A percentile compares a stretch with the other conserved stretches of the same genome.
These are phyloP conservation scores for Sonneratia alba DNA, from an alignment of 345 rosid species.

Conservation along the genomic window DNA sequence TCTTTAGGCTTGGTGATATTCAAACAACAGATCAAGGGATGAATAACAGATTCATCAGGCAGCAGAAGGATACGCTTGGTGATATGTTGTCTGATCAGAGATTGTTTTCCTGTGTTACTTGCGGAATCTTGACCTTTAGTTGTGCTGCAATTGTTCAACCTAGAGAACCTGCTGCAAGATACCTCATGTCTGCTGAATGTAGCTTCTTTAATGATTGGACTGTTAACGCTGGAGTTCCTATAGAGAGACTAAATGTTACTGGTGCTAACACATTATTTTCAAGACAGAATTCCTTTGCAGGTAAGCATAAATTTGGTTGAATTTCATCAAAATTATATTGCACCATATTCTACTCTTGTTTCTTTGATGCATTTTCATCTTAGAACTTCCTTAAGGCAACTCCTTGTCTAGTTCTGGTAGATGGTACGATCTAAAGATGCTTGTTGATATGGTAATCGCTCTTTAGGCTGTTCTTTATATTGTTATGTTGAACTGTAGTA, in stretches of 20 bases:
- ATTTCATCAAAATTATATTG: background rate
- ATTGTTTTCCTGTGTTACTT: conserved; percentile 80
- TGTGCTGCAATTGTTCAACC: conserved; percentile 89
- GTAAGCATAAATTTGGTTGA: background rate
- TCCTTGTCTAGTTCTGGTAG: background rate
- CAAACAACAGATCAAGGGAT: conserved; percentile 10
- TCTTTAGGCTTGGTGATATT: conserved; percentile 22
- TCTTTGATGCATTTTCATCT: background rate
- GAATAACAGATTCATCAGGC: conserved; percentile 17
- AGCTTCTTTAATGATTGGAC: conserved; percentile 84
- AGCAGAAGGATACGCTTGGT: conserved; percentile 22
- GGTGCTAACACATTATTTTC: conserved; percentile 19
- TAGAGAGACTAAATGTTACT: conserved; percentile 17
- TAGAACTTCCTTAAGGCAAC: background rate
- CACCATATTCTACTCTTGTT: background rate
- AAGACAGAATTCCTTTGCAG: conserved; percentile 24
- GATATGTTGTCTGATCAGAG: conserved; percentile 75
- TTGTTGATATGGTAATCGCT: background rate
- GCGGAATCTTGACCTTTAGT: conserved; percentile 81
- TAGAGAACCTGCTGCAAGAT: conserved; percentile 65
- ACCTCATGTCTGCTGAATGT: conserved; percentile 88
- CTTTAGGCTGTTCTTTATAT: background rate
- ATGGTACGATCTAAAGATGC: background rate
- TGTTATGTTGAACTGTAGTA: background rate
- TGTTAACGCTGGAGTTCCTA: conserved; percentile 44